Conservation (phyloP, 352 stramenopile species). For the Pythium volutum region DNA sequence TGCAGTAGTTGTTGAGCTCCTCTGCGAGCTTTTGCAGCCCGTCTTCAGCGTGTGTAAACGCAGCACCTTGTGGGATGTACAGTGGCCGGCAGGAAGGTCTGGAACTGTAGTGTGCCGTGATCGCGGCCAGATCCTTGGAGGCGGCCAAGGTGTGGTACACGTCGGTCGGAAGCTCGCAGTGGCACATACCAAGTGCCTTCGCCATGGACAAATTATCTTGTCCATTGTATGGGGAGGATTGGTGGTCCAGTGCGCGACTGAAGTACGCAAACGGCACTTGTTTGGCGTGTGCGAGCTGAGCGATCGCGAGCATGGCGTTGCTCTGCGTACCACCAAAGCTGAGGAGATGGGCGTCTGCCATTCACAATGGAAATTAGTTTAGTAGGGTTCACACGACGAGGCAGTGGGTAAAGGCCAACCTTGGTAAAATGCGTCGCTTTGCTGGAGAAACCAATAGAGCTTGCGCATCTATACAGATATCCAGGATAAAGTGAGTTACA, state of each 20-base stretch:
- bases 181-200: slow-evolving; percentile 56
- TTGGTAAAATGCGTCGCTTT: slow-evolving; percentile 56
- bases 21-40: slow-evolving; percentile 54
- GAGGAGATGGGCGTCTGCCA: slow-evolving; percentile 48
- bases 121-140: slow-evolving; percentile 30
- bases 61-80: slow-evolving; percentile 68
- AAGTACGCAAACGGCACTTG: slow-evolving; percentile 85
- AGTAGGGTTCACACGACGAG: neutral
- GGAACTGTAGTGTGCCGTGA: neutral
- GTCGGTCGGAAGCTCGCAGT: slow-evolving; percentile 43
- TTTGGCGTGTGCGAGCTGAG: slow-evolving; percentile 72
- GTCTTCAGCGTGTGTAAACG: slow-evolving; percentile 53
- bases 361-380: neutral
- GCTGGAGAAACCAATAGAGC: slow-evolving; percentile 71
- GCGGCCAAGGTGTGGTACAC: slow-evolving; percentile 45
- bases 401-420: slow-evolving; percentile 18
- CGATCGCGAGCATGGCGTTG: slow-evolving; percentile 85
- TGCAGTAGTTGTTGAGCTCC: slow-evolving; percentile 70
- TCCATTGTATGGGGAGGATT: neutral
- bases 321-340: slow-evolving; percentile 82
- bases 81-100: slow-evolving; percentile 18
- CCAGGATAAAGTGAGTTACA: neutral
- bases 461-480: slow-evolving; percentile 78
- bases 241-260: slow-evolving; percentile 40
- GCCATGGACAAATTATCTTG: slow-evolving; percentile 48